A percentile compares a stretch with the other conserved stretches of the same genome.
These are phyloP conservation scores for Xylaria sp. DNA, from an alignment of 2,329 filamentous ascomycete species.

Conservation along the genomic window DNA sequence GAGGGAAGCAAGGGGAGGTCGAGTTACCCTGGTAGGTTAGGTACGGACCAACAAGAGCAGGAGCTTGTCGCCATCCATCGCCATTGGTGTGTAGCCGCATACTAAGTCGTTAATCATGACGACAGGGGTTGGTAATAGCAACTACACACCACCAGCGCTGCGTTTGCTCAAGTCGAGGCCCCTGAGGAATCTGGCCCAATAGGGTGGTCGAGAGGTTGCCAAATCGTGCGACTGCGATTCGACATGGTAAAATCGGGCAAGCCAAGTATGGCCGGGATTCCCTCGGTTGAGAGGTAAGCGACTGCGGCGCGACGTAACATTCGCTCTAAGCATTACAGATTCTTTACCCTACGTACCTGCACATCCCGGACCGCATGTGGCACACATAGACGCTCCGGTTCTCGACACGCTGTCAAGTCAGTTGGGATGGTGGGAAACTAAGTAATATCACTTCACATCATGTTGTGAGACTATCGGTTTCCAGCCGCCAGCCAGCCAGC, in stretches of 20 bases:
- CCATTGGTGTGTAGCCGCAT: background rate
- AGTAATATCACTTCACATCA: constrained; percentile 7
- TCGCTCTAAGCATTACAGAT: background rate
- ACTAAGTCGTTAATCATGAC: background rate
- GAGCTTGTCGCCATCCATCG: constrained; percentile 11
- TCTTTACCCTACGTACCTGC: constrained; percentile 2
- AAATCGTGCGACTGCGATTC: constrained; percentile 17
- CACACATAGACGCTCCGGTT: too few relatives aligned
- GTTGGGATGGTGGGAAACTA: background rate
- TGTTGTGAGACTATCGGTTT: background rate
- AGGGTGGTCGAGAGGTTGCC: constrained; percentile 17
- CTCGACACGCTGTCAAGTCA: background rate
- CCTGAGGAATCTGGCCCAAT: constrained; percentile 5
- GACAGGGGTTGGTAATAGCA: background rate
- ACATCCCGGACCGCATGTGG: constrained; percentile 9
- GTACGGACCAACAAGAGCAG: constrained; percentile 15
- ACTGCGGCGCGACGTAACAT: constrained; percentile 18
- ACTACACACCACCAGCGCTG: background rate
- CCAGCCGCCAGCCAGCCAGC: too few relatives aligned
- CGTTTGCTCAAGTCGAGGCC: background rate
- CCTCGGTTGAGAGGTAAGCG: constrained; percentile 21
- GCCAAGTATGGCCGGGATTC: constrained; percentile 12
- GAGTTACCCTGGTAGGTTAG: constrained; percentile 5
- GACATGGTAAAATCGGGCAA: constrained; percentile 28
- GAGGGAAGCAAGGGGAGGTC: constrained; percentile 20